Evolutionary conservation across 345 rosid species (phyloP).

Genomic region (Mallotus nudiflorus): DNA sequence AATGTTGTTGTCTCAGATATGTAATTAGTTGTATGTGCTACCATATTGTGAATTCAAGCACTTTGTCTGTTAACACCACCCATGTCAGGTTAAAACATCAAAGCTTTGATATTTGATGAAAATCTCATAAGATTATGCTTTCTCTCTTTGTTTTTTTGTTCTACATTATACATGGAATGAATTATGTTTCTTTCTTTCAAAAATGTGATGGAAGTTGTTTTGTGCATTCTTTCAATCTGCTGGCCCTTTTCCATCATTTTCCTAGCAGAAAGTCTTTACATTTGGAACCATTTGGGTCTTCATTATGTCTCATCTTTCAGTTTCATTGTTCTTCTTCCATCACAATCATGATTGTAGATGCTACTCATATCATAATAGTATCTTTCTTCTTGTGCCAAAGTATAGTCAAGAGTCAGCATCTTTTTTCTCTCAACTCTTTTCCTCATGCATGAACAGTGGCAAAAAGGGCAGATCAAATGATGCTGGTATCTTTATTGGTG

Average conservation of each 20-base stretch:
- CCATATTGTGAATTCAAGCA: neutral
- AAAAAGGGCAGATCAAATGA: conserved; percentile 30
- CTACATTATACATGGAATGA: neutral
- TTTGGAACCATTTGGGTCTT: neutral
- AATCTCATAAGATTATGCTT: neutral
- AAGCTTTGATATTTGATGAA: neutral
- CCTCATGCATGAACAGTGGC: conserved; percentile 24
- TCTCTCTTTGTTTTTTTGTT: neutral
- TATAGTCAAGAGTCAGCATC: neutral
- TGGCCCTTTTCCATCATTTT: neutral
- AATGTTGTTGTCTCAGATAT: neutral
- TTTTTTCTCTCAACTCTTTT: neutral
- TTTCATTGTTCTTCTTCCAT: neutral
- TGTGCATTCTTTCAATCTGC: neutral
- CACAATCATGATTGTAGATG: neutral
- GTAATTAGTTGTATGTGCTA: neutral
- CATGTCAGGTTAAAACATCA: neutral
- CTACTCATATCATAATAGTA: neutral
- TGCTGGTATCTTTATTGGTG: conserved; percentile 47
- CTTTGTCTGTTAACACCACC: neutral
- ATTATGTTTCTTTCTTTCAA: neutral
- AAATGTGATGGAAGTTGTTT: neutral
- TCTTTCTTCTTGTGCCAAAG: neutral
- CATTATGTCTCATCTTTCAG: neutral
- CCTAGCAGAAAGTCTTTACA: neutral